phyloP scores from a whole-genome alignment of 345 rosid genomes.

The Nasturtium officinale region DNA sequence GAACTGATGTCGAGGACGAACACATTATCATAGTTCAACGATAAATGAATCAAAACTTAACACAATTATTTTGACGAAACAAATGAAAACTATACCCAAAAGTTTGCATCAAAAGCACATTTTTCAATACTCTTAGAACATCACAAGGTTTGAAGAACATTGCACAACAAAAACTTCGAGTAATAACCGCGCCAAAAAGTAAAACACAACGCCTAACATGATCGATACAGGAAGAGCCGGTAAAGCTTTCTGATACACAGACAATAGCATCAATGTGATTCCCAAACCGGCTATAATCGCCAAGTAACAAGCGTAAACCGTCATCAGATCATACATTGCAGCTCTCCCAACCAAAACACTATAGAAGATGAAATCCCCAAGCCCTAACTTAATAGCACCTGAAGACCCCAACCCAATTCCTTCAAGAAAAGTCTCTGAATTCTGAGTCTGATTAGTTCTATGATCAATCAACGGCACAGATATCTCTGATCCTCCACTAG shows the following conservation, averaged over 20 bases:
- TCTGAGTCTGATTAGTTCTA: conserved; percentile 43
- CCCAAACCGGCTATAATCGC: conserved; percentile 94
- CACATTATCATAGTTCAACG: background rate
- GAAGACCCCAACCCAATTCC: conserved; percentile 88
- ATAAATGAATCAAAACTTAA: conserved; percentile 1
- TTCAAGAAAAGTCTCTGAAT: conserved; percentile 63
- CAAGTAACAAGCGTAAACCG: conserved; percentile 89
- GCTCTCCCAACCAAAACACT: conserved; percentile 95
- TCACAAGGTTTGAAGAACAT: conserved; percentile 75
- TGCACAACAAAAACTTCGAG: conserved; percentile 77
- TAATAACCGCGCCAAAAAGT: conserved; percentile 65
- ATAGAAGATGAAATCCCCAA: conserved; percentile 94
- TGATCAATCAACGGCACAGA: conserved; percentile 65
- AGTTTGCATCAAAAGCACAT: background rate
- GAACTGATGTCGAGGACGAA: background rate
- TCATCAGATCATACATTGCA: conserved; percentile 94
- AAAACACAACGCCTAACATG: conserved; percentile 76
- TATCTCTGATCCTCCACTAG: conserved; percentile 52
- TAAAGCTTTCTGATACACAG: conserved; percentile 84
- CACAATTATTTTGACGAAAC: background rate
- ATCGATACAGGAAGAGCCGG: conserved; percentile 94
- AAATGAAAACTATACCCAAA: conserved; percentile 24
- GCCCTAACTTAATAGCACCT: conserved; percentile 89
- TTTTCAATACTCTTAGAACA: conserved; percentile 56
- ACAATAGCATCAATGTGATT: conserved; percentile 77